phyloP scores from a whole-genome alignment of 768 basidiomycete species.

The Cystobasidium tubakii region DNA sequence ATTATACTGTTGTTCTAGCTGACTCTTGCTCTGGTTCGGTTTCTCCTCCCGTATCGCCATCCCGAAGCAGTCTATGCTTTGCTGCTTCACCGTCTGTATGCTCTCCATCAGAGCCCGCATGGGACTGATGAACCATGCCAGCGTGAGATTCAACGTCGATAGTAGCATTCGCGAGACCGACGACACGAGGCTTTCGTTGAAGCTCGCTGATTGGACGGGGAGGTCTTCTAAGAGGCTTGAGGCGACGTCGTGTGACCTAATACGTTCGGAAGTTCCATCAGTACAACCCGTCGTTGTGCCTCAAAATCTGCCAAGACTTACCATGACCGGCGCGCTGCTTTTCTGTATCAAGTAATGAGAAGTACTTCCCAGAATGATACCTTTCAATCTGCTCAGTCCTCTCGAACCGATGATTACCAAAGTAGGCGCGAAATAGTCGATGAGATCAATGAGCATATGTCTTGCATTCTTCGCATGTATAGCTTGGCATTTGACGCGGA shows the following conservation, averaged over 20 bases:
- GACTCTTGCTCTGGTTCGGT: neutral
- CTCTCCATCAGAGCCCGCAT: neutral
- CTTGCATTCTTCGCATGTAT: slow-evolving; percentile 43
- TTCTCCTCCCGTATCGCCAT: slow-evolving; percentile 2
- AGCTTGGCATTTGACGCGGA: slow-evolving; percentile 83
- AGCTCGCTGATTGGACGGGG: slow-evolving; percentile 10
- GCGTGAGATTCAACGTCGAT: slow-evolving; percentile 29
- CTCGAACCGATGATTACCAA: slow-evolving; percentile 46
- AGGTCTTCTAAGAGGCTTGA: slow-evolving; percentile 19
- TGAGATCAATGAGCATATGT: slow-evolving; percentile 47
- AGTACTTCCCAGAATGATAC: slow-evolving; percentile 35
- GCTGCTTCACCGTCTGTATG: slow-evolving; percentile 6
- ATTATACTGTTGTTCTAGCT: neutral
- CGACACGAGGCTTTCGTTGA: slow-evolving; percentile 30
- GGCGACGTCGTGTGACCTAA: slow-evolving; percentile 29
- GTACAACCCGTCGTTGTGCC: no score
- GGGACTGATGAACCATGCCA: neutral
- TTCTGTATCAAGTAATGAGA: slow-evolving; percentile 33
- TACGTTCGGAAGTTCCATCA: no score
- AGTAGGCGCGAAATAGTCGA: slow-evolving; percentile 46
- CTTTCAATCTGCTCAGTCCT: slow-evolving; percentile 44
- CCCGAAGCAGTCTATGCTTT: neutral
- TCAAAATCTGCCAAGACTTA: no score
- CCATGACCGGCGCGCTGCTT: slow-evolving; percentile 32
- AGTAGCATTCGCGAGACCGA: slow-evolving; percentile 14